Base-by-base conservation (phyloP, 495 filamentous ascomycete genomes). In the Penicillium coffeae region DNA sequence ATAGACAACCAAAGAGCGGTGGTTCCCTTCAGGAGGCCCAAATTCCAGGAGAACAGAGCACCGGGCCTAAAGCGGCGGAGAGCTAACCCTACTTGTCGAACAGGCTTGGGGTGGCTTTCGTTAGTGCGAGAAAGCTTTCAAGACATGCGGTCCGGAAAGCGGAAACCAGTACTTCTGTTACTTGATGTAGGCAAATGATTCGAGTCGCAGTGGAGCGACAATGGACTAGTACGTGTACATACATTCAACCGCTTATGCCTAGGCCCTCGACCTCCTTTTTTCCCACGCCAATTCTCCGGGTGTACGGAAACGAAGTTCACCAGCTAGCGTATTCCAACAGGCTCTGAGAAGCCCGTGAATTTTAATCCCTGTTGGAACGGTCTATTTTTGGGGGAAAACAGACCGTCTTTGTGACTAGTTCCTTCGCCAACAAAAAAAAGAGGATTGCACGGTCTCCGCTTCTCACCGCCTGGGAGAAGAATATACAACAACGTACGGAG, bases 1-100 rank as follows among this genome's bases (percentile, higher is more conserved):
- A 30, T 10, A 30, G 25, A 30, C 4, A 10, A 10, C 25, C 5
- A 10, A 30, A 30, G 4, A 30, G 25, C n/a, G n/a, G n/a, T n/a
- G n/a, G n/a, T n/a, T n/a, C n/a, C n/a, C n/a, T n/a, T n/a, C n/a
- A n/a, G n/a, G n/a, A n/a, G n/a, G n/a, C n/a, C 25, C 25, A 30
- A 30, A 30, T 30, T 30, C 25, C 10, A 30, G 25, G 25, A 4
- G 25, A 30, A 5, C 25, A 30, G 25, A 4, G 38, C 12, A 37
- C 50, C 43, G 50, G 54, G 34, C 42, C 38, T 37, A 43, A 38
- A 38, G 47, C 42, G 21, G 50, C 21, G 42, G 42, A 57, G 38
- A 9, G 43, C 48, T 52, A 51, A 38, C 44, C 43, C 39, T 54
- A 19, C 46, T 50, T 39, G 42, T 52, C 46, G 55, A 58, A 47